phyloP scores from a whole-genome alignment of 202 grass and related monocot species.

The Carex sylvatica region DNA sequence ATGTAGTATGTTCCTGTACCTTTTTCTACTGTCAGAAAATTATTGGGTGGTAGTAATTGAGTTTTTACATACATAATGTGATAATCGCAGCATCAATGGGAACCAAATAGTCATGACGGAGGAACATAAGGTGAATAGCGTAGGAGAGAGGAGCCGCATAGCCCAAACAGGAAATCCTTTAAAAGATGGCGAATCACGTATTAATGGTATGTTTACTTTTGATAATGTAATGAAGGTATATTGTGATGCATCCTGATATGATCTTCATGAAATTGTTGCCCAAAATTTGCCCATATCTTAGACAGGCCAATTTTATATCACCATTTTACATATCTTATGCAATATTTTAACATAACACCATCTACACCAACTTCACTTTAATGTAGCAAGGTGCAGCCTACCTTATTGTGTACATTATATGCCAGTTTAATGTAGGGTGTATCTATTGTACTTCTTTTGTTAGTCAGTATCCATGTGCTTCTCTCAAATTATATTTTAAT shows the following conservation, averaged over 20 bases:
- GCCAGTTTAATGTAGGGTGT: slow-evolving; percentile 14
- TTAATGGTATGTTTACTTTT: slow-evolving; percentile 39
- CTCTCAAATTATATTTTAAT: slow-evolving; percentile 17
- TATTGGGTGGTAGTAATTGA: not conserved
- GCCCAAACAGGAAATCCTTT: slow-evolving; percentile 55
- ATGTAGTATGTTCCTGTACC: slow-evolving; percentile 47
- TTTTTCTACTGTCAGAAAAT: not conserved
- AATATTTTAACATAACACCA: not conserved
- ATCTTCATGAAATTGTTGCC: not conserved
- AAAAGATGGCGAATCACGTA: slow-evolving; percentile 69
- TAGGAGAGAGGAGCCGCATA: slow-evolving; percentile 59
- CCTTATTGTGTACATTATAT: not conserved
- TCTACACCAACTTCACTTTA: slow-evolving; percentile 8
- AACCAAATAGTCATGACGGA: slow-evolving; percentile 60
- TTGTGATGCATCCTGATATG: slow-evolving; percentile 6
- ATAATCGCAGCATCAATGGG: slow-evolving; percentile 56
- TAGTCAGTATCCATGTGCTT: not conserved
- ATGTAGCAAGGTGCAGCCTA: not conserved
- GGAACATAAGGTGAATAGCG: slow-evolving; percentile 78
- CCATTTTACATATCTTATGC: not conserved
- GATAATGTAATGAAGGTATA: slow-evolving; percentile 15
- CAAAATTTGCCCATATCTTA: not conserved
- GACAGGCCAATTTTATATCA: not conserved
- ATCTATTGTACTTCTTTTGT: slow-evolving; percentile 7
- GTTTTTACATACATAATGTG: slow-evolving; percentile 6